Percentiles rank a stretch among this genome's conserved stretches.
Conservation (phyloP, 371 early-diverging fungal genomes). For the Saksenaea vasiformis region DNA sequence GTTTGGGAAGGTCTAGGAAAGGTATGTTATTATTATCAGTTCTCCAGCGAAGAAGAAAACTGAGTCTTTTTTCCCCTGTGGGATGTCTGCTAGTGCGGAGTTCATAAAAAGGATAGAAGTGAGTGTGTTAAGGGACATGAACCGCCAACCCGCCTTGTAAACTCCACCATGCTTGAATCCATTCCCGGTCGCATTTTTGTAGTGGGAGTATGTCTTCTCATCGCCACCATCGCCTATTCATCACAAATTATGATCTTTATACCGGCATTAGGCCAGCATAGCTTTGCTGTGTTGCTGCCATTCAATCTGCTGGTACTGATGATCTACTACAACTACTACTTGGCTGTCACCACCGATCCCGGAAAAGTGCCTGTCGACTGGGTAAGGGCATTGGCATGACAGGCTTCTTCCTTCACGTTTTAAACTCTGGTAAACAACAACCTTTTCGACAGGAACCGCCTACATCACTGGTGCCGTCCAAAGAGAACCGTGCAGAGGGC, state of each 20-base stretch:
- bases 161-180: conserved; percentile 27
- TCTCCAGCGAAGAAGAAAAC: no score
- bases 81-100: background rate
- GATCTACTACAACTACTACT: conserved; percentile 80
- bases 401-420: no score
- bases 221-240: conserved; percentile 32
- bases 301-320: conserved; percentile 66
- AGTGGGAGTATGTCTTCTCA: conserved; percentile 27
- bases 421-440: no score
- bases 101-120: background rate
- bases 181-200: conserved; percentile 40
- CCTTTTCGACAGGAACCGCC: conserved; percentile 29
- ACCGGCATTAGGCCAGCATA: conserved; percentile 19
- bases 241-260: conserved; percentile 33
- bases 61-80: no score
- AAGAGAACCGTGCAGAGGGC: conserved; percentile 20
- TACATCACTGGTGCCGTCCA: conserved; percentile 18
- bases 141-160: background rate
- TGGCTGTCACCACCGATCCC: conserved; percentile 76
- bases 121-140: background rate
- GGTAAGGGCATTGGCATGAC: conserved; percentile 39
- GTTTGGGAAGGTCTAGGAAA: no score
- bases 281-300: conserved; percentile 34
- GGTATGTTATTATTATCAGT: no score
- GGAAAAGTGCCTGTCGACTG: conserved; percentile 76